These are phyloP conservation scores for Fragosphaeria purpurea DNA, from an alignment of 2,329 filamentous ascomycete species.

Conservation along the genomic window DNA sequence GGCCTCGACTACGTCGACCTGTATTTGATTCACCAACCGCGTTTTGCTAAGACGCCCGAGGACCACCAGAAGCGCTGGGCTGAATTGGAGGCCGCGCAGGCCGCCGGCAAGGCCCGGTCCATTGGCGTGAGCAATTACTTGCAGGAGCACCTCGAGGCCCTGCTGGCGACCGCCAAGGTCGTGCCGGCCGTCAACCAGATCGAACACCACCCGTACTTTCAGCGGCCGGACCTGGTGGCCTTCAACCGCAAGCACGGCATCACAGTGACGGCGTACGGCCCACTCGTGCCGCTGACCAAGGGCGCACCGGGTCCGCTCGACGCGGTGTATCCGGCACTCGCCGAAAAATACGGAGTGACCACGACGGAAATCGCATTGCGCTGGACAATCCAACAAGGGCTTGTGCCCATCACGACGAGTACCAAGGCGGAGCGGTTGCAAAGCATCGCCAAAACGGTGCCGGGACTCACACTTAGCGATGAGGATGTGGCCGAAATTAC, in stretches of 20 bases:
- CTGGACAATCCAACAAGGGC: conserved; percentile 49
- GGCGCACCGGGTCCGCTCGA: conserved; percentile 44
- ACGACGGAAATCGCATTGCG: conserved; percentile 45
- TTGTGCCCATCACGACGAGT: conserved; percentile 50
- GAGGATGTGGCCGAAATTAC: conserved; percentile 48
- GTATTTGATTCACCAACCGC: conserved; percentile 53
- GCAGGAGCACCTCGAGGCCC: conserved; percentile 40
- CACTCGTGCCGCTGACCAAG: conserved; percentile 40
- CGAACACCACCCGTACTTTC: conserved; percentile 66
- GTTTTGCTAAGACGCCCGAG: conserved; percentile 32
- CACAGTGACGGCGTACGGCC: conserved; percentile 42
- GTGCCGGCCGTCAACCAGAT: conserved; percentile 67
- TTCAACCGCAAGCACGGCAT: conserved; percentile 50
- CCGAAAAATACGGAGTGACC: conserved; percentile 47
- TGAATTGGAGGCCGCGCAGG: conserved; percentile 53
- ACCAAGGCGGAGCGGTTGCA: conserved; percentile 46
- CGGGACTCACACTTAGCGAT: conserved; percentile 46
- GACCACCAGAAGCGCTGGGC: conserved; percentile 50
- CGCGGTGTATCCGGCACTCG: conserved; percentile 35
- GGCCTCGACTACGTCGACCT: conserved; percentile 62
- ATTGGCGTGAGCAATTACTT: conserved; percentile 73
- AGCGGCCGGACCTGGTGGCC: conserved; percentile 47
- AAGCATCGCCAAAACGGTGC: conserved; percentile 37
- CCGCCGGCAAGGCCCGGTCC: conserved; percentile 51
- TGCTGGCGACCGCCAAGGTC: conserved; percentile 48